Conservation (phyloP, 805 yeast species). For the Saturnispora diversa region DNA sequence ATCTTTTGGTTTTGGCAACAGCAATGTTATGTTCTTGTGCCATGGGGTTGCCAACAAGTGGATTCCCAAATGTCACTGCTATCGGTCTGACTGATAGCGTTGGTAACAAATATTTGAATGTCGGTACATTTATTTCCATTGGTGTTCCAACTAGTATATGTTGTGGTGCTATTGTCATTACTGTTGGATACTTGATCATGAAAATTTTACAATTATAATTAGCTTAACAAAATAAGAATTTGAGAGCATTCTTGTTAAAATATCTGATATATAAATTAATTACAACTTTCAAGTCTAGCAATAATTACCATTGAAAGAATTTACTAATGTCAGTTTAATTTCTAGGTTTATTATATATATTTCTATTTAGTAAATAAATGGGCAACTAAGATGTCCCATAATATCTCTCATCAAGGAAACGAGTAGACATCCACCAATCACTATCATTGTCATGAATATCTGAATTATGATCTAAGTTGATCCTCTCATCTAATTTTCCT, state of each 20-base stretch:
- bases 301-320: no score
- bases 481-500: constrained; percentile 27
- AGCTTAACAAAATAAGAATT: no score
- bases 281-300: no score
- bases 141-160: constrained; percentile 86
- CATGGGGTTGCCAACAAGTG: constrained; percentile 96
- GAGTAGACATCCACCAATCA: constrained; percentile 53
- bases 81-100: constrained; percentile 89
- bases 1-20: constrained; percentile 60
- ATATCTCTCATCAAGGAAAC: constrained; percentile 70
- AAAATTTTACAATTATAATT: constrained; percentile 41
- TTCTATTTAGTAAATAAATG: neutral
- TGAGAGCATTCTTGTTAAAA: no score
- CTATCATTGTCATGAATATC: constrained; percentile 15
- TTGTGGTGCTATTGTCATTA: constrained; percentile 62
- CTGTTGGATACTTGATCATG: constrained; percentile 76
- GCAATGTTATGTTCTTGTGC: constrained; percentile 82
- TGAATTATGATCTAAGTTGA: neutral
- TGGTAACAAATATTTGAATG: constrained; percentile 85
- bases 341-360: no score
- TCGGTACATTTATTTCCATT: constrained; percentile 74
- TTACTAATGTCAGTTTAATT: no score
- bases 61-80: constrained; percentile 97
- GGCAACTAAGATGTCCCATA: constrained; percentile 49
- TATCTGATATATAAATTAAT: no score